Conservation (phyloP, 805 yeast genomes). For the Wickerhamomyces sydowiorum region DNA sequence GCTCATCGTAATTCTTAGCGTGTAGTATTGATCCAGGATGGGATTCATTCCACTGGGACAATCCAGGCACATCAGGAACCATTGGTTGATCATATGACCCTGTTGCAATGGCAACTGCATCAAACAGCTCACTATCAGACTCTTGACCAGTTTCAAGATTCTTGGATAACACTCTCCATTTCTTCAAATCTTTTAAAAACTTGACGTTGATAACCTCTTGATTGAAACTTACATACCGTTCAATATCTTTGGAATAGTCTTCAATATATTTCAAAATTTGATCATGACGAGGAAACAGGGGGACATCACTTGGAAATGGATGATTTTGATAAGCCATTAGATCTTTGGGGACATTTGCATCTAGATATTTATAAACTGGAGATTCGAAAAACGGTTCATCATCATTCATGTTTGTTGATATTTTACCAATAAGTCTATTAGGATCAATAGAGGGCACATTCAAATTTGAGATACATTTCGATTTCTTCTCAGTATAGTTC, state of each 20-base stretch:
- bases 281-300: constrained; percentile 51
- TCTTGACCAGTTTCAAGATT: constrained; percentile 19
- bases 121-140: constrained; percentile 32
- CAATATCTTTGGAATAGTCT: constrained; percentile 43
- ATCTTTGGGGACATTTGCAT: constrained; percentile 60
- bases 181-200: constrained; percentile 13
- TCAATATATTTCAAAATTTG: constrained; percentile 60
- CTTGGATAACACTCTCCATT: constrained; percentile 40
- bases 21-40: constrained; percentile 49
- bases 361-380: constrained; percentile 60
- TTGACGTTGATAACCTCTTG: constrained; percentile 40
- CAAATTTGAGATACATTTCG: constrained; percentile 1
- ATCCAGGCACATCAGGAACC: constrained; percentile 53
- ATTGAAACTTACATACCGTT: constrained; percentile 35
- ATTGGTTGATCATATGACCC: constrained; percentile 63
- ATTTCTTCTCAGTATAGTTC: constrained; percentile 39
- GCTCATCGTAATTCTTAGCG: constrained; percentile 48
- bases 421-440: constrained; percentile 11
- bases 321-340: constrained; percentile 60
- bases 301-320: constrained; percentile 42
- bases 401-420: constrained; percentile 3
- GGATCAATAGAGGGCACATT: constrained; percentile 28
- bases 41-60: too few species aligned
- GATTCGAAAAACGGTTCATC: constrained; percentile 36
- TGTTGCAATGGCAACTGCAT: constrained; percentile 56